Evolutionary conservation across 768 basidiomycete species (phyloP).

Genomic region (Agaricus sinodeliciosus): DNA sequence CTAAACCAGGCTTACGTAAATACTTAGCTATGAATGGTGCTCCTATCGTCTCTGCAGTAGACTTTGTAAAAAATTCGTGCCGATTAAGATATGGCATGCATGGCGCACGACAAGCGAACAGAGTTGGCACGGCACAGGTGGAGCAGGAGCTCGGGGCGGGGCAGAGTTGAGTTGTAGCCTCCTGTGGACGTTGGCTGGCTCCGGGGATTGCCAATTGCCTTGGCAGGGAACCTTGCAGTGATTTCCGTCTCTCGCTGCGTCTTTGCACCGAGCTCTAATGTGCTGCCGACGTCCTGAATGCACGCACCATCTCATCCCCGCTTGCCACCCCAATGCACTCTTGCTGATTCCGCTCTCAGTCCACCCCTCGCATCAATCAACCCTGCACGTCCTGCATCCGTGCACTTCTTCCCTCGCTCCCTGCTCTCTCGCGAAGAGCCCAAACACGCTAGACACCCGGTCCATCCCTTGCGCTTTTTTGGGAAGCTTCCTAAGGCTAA

Average conservation of each 20-base stretch:
- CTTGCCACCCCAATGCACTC: neutral
- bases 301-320: neutral
- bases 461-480: slow-evolving; percentile 22
- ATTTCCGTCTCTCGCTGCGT: neutral
- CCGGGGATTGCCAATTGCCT: too few relatives aligned
- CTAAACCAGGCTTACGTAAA: too few relatives aligned
- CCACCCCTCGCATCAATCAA: neutral
- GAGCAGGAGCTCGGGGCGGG: too few relatives aligned
- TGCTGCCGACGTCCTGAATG: slow-evolving; percentile 3
- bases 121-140: too few relatives aligned
- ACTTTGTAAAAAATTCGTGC: too few relatives aligned
- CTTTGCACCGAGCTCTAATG: neutral
- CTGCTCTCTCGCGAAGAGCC: slow-evolving; percentile 2
- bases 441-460: slow-evolving; percentile 11
- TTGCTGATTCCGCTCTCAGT: slow-evolving; percentile 2
- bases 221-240: too few relatives aligned
- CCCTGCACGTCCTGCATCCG: slow-evolving; percentile 3
- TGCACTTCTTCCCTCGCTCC: neutral
- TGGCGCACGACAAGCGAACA: too few relatives aligned
- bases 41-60: too few relatives aligned
- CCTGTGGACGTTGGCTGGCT: too few relatives aligned
- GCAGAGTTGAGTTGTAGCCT: too few relatives aligned
- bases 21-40: too few relatives aligned
- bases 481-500: slow-evolving; percentile 24
- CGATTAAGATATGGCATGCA: too few relatives aligned